These are phyloP conservation scores for Drechslera avenae DNA, from an alignment of 2,329 filamentous ascomycete species.

Conservation along the genomic window DNA sequence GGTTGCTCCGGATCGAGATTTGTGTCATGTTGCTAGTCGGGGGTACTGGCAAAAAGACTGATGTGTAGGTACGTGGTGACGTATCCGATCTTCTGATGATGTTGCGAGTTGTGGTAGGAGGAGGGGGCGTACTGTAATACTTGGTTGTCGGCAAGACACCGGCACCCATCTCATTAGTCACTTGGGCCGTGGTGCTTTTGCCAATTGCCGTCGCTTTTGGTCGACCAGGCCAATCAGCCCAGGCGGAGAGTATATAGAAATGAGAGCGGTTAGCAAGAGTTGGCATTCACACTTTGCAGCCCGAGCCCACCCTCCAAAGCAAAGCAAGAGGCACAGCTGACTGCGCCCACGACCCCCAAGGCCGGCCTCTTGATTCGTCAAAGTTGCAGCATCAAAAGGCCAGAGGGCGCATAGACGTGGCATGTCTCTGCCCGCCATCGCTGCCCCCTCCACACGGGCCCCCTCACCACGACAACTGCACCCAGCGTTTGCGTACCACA, in stretches of 20 bases:
- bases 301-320: constrained; percentile 13
- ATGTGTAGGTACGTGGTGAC: background rate
- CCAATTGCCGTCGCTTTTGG: no score
- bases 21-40: background rate
- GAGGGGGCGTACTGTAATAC: no score
- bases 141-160: no score
- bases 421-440: constrained; percentile 10
- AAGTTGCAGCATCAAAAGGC: constrained; percentile 5
- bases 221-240: no score
- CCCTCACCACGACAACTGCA: constrained; percentile 6
- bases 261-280: no score
- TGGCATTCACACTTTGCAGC: constrained; percentile 3
- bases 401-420: constrained; percentile 18
- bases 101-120: background rate
- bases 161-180: no score
- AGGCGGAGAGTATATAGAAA: no score
- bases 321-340: constrained; percentile 19
- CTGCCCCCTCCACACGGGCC: constrained; percentile 8
- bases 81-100: background rate
- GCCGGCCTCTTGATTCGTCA: constrained; percentile 8
- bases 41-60: background rate
- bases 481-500: background rate
- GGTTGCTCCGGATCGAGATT: constrained; percentile 3
- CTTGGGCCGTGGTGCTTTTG: no score
- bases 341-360: constrained; percentile 12